Percentiles rank a stretch among this genome's conserved stretches.
These are phyloP conservation scores for Zygotorulaspora sp. DNA, from an alignment of 805 yeast species.

Conservation along the genomic window DNA sequence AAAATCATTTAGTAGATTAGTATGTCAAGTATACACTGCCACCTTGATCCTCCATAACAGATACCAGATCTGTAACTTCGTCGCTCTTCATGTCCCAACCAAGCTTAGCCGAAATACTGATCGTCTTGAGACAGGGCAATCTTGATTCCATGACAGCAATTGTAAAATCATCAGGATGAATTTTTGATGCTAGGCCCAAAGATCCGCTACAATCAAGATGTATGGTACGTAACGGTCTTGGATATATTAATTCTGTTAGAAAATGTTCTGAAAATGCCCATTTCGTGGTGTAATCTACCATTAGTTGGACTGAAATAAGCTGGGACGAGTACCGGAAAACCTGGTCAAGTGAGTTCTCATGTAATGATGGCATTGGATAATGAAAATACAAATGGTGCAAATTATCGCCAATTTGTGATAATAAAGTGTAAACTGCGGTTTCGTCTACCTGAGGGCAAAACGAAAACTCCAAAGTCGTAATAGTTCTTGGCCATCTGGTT, in stretches of 20 bases:
- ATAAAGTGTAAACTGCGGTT: conserved; percentile 55
- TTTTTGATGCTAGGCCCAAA: conserved; percentile 73
- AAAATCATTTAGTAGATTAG: conserved; percentile 6
- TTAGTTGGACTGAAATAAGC: conserved; percentile 54
- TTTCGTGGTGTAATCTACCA: conserved; percentile 70
- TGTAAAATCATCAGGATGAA: conserved; percentile 85
- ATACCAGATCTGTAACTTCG: conserved; percentile 59
- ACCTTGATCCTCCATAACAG: conserved; percentile 64
- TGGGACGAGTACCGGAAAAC: conserved; percentile 75
- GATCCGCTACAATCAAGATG: conserved; percentile 81
- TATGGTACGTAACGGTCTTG: conserved; percentile 47
- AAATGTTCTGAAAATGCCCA: conserved; percentile 48
- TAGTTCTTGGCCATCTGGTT: conserved; percentile 68
- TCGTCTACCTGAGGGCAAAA: conserved; percentile 81
- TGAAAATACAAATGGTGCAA: conserved; percentile 60
- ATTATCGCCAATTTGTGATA: conserved; percentile 61
- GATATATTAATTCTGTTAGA: conserved; percentile 31
- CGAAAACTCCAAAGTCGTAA: conserved; percentile 69
- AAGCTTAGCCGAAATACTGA: conserved; percentile 66
- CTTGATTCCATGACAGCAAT: conserved; percentile 77
- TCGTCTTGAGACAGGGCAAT: conserved; percentile 58
- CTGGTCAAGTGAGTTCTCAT: conserved; percentile 64
- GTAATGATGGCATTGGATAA: conserved; percentile 84
- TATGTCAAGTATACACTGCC: conserved; percentile 68
- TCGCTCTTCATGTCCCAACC: conserved; percentile 78